Conservation (phyloP, 2,329 filamentous ascomycete genomes). For the Colletotrichum tanaceti region DNA sequence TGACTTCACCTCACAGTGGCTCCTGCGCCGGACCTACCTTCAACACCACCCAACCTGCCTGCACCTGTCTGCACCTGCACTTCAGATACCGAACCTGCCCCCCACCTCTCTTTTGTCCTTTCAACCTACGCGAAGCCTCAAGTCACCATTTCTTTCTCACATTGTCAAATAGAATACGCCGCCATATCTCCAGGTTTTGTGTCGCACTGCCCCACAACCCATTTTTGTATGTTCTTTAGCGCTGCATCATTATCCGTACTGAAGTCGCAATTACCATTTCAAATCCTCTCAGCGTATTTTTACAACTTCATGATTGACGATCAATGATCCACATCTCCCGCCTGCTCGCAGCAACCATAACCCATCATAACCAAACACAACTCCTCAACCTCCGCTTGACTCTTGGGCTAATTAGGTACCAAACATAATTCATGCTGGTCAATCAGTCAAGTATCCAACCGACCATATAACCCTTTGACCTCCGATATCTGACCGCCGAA, state of each 20-base stretch:
- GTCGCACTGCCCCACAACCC: background rate
- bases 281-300: background rate
- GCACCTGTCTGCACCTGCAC: background rate
- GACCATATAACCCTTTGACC: background rate
- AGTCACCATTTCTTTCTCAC: background rate
- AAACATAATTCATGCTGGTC: background rate
- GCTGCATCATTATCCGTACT: background rate
- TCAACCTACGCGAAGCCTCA: background rate
- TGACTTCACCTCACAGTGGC: constrained; percentile 9
- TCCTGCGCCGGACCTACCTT: background rate
- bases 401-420: background rate
- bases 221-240: background rate
- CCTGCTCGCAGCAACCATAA: background rate
- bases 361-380: background rate
- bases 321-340: background rate
- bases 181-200: background rate
- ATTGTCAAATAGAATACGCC: background rate
- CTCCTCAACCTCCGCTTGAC: background rate
- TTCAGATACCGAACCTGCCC: background rate
- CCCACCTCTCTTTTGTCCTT: background rate
- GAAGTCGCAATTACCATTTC: background rate
- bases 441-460: background rate
- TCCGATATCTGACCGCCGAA: background rate
- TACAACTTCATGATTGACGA: constrained; percentile 5
- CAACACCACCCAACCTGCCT: background rate